Evolutionary conservation across 345 rosid genomes (phyloP), one percentile per base, ranked within the genome.

Genomic region (Carallia brachiata): DNA sequence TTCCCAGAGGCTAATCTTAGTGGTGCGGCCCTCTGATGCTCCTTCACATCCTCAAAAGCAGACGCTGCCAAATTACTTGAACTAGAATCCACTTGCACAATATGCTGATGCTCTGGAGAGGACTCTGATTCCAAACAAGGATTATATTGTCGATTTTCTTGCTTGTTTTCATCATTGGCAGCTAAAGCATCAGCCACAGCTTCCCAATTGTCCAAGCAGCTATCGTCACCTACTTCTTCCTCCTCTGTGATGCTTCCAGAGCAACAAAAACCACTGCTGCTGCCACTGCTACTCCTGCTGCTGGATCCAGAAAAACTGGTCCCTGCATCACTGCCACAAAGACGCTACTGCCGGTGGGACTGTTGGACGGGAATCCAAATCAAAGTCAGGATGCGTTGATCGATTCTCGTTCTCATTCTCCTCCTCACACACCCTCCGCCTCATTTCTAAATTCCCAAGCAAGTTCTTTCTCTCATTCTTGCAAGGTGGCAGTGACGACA

Each of bases 131-230:
- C 82, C 4, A 63, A 66, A 72, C 69, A 65, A 7, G 68, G 70
- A 73, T 73, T 71, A 40, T 73, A 77, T 23, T 78, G 67, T 69
- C 13, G 70, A 17, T 52, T 62, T 56, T 5, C 71, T 62, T 82
- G 85, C 27, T 77, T 80, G 58, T 78, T 75, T 6, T 79, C 79
- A 19, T 84, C 89, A 70, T 78, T 74, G 1, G 96, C 91, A 0
- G 93, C 97, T 74, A 94, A 73, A 67, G 98, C 98, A 79, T 94
- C 98, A 32, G 98, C 97, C 73, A 91, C 62, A 54, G 97, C 91
- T 71, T 94, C 98, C 98, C 98, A 94, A 67, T 94, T 95, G 66
- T 94, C 98, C 85, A 94, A 82, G 79, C 96, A 87, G 32, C 77
- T 87, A 62, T 86, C 94, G 40, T 84, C 91, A 18, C 60, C 60